These are phyloP conservation scores for Suhomyces taliae DNA, from an alignment of 1,139 yeast genomes.

Conservation along the genomic window DNA sequence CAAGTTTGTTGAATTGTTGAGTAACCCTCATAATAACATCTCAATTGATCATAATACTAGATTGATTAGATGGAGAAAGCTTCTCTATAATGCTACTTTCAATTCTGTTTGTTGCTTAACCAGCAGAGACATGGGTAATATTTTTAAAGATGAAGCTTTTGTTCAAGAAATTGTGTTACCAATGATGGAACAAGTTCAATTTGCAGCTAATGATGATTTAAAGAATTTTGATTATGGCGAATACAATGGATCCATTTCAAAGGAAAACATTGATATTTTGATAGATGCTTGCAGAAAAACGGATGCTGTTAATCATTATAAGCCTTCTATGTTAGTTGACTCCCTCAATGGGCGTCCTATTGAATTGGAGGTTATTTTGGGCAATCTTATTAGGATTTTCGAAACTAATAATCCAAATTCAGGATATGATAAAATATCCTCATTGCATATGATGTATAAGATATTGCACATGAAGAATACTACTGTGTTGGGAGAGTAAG, in stretches of 20 bases:
- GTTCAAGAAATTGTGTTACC: constrained; percentile 21
- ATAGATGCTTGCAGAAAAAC: constrained; percentile 16
- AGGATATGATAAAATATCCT: constrained; percentile 17
- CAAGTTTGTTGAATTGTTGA: constrained; percentile 52
- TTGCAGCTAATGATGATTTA: constrained; percentile 27
- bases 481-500: background rate
- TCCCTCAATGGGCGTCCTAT: constrained; percentile 66
- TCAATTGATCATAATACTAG: constrained; percentile 49
- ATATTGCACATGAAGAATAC: constrained; percentile 27
- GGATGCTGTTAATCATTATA: constrained; percentile 24
- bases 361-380: constrained; percentile 58
- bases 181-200: constrained; percentile 26
- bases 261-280: constrained; percentile 18
- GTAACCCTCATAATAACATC: constrained; percentile 42
- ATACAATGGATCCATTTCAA: constrained; percentile 16
- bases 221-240: constrained; percentile 15
- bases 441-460: constrained; percentile 30
- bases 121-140: constrained; percentile 44
- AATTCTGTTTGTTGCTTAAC: constrained; percentile 64
- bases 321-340: constrained; percentile 76
- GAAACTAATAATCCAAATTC: constrained; percentile 9
- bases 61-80: constrained; percentile 67
- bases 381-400: constrained; percentile 22
- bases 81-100: constrained; percentile 66
- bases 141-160: constrained; percentile 17